These are phyloP conservation scores for Apophysomyces ossiformis DNA, from an alignment of 371 early-diverging fungal genomes.

Conservation along the genomic window DNA sequence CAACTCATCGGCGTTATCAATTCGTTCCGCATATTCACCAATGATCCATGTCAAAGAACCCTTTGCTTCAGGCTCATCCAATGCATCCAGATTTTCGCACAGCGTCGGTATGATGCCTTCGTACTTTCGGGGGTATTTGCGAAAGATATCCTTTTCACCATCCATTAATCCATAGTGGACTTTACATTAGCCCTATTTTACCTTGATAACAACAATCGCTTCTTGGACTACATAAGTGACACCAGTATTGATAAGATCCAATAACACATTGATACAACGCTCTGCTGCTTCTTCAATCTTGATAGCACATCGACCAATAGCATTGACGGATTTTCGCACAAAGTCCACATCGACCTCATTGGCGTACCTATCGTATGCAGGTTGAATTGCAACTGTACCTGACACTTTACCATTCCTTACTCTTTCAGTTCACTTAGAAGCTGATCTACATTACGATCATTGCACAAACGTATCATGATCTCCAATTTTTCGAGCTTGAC, in stretches of 20 bases:
- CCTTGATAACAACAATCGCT: conserved; percentile 87
- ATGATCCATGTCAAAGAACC: conserved; percentile 97
- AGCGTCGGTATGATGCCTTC: conserved; percentile 86
- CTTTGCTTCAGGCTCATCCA: conserved; percentile 96
- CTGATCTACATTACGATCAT: conserved; percentile 79
- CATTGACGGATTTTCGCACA: conserved; percentile 91
- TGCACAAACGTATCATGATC: conserved; percentile 84
- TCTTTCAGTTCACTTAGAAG: conserved; percentile 92
- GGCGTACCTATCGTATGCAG: conserved; percentile 66
- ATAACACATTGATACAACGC: conserved; percentile 81
- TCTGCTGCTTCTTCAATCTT: conserved; percentile 86
- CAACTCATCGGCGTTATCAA: conserved; percentile 88
- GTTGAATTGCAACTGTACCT: neutral
- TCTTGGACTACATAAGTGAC: conserved; percentile 95
- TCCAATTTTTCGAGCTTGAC: conserved; percentile 95
- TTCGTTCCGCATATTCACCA: conserved; percentile 94
- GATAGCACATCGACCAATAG: conserved; percentile 92
- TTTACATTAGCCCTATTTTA: conserved; percentile 1
- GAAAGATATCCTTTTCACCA: conserved; percentile 82
- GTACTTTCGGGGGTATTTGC: conserved; percentile 94
- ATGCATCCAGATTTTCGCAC: conserved; percentile 86
- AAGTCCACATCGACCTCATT: conserved; percentile 95
- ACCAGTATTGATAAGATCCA: conserved; percentile 88
- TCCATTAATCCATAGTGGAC: neutral
- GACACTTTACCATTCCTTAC: conserved; percentile 45